Evolutionary conservation across 192 early-diverging fungal genomes (phyloP).

Genomic region (Nowakowskiella sp.): DNA sequence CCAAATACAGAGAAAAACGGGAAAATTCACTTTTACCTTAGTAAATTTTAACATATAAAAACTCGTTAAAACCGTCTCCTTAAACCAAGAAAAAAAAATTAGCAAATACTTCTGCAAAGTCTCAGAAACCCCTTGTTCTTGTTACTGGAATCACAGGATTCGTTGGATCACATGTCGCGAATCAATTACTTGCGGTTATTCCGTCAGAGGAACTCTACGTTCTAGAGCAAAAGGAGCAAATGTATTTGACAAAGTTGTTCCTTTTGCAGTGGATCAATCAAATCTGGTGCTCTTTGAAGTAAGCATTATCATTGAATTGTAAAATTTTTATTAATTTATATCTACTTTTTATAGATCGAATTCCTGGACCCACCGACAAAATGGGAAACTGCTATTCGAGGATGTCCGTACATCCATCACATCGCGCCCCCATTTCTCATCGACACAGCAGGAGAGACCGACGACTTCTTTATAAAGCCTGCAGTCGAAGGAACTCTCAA

Average conservation of each 20-base stretch:
- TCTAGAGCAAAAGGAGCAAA: slow-evolving; percentile 15
- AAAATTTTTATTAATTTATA: background rate
- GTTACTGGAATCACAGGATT: slow-evolving; percentile 40
- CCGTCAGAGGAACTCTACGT: slow-evolving; percentile 34
- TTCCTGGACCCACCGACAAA: too few species aligned
- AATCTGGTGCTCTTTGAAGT: slow-evolving; percentile 5
- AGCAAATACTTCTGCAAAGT: too few species aligned
- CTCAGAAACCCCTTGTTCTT: too few species aligned
- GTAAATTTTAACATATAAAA: too few species aligned
- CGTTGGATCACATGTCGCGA: slow-evolving; percentile 28
- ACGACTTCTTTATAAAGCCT: slow-evolving; percentile 32
- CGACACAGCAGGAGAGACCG: slow-evolving; percentile 15
- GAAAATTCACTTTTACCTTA: too few species aligned
- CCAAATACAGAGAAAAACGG: too few species aligned
- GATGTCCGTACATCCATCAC: slow-evolving; percentile 23
- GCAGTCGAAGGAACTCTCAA: slow-evolving; percentile 37
- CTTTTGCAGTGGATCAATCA: too few species aligned
- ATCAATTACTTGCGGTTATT: slow-evolving; percentile 36
- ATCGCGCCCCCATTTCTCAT: slow-evolving; percentile 30
- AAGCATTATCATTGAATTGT: slow-evolving; percentile 10
- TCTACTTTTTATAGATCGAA: too few species aligned
- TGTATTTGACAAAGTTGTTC: too few species aligned
- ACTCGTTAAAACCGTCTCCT: too few species aligned
- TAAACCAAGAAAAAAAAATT: too few species aligned
- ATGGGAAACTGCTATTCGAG: too few species aligned